Conservation (phyloP, 345 rosid genomes). For the Sisymbrium altissimum region DNA sequence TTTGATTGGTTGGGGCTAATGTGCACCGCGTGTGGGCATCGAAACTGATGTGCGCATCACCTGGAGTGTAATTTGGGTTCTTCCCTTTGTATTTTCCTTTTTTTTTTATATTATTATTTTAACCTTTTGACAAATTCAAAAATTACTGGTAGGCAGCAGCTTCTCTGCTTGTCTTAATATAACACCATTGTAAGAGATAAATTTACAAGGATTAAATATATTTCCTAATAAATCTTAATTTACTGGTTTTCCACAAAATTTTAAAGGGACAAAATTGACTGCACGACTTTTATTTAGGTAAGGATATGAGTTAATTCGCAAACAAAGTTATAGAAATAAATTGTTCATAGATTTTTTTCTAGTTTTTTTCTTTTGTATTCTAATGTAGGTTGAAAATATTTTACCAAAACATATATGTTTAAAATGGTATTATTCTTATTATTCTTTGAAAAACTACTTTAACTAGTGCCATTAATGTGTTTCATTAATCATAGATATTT, state of each 20-base stretch:
- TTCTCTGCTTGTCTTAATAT: not conserved
- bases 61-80: constrained; percentile 30
- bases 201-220: not conserved
- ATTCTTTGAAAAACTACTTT: not conserved
- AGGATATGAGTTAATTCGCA: not conserved
- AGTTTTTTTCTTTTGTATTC: not conserved
- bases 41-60: constrained; percentile 40
- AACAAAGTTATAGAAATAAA: not conserved
- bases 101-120: not conserved
- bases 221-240: not conserved
- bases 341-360: not conserved
- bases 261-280: not conserved
- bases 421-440: not conserved
- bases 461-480: not conserved
- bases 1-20: constrained; percentile 31
- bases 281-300: not conserved
- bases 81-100: constrained; percentile 1
- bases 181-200: not conserved
- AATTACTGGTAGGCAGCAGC: not conserved
- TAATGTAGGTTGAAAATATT: too few relatives aligned
- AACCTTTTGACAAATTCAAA: constrained; percentile 30
- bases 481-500: not conserved
- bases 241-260: not conserved
- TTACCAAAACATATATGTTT: too few relatives aligned
- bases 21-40: constrained; percentile 43